phyloP scores from a whole-genome alignment of 2,329 filamentous ascomycete genomes.

The Ophiostoma fasciatum region DNA sequence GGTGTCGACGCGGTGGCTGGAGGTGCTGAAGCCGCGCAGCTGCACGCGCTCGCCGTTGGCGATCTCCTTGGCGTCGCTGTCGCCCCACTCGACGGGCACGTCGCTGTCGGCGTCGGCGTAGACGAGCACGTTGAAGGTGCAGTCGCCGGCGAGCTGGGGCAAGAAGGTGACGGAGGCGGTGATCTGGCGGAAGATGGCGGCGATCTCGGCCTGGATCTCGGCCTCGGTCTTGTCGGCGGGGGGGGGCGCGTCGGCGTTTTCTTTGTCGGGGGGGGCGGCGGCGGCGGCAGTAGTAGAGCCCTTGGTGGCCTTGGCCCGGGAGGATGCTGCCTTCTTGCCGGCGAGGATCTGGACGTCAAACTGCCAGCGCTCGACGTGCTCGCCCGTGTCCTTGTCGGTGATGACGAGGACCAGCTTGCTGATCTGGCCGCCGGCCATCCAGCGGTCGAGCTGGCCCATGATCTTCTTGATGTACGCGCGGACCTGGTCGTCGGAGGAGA shows the following conservation, averaged over 20 bases:
- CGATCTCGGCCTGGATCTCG: constrained; percentile 91
- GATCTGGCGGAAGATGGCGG: constrained; percentile 93
- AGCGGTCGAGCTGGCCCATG: constrained; percentile 93
- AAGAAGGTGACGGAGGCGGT: constrained; percentile 95
- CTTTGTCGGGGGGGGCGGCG: constrained; percentile 19
- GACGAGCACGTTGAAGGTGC: constrained; percentile 96
- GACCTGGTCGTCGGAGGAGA: constrained; percentile 93
- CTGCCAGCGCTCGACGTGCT: constrained; percentile 94
- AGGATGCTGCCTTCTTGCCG: constrained; percentile 20
- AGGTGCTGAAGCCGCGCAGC: constrained; percentile 88
- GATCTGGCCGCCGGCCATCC: constrained; percentile 96
- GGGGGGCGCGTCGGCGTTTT: constrained; percentile 15
- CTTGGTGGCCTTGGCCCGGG: constrained; percentile 18
- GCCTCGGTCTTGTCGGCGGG: constrained; percentile 70
- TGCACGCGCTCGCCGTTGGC: constrained; percentile 88
- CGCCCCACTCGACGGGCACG: constrained; percentile 95
- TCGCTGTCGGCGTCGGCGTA: constrained; percentile 96
- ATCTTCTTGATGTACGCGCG: constrained; percentile 99
- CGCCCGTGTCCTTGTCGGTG: constrained; percentile 90
- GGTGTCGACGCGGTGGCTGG: constrained; percentile 85
- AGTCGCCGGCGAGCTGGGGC: constrained; percentile 83
- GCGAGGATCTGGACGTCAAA: constrained; percentile 50
- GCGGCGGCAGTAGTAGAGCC: no score
- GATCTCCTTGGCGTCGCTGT: constrained; percentile 96
- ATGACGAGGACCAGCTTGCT: constrained; percentile 94